Percentiles rank a stretch among this genome's conserved stretches.
These are phyloP conservation scores for Cytidiella melzeri DNA, from an alignment of 768 basidiomycete genomes.

Conservation along the genomic window DNA sequence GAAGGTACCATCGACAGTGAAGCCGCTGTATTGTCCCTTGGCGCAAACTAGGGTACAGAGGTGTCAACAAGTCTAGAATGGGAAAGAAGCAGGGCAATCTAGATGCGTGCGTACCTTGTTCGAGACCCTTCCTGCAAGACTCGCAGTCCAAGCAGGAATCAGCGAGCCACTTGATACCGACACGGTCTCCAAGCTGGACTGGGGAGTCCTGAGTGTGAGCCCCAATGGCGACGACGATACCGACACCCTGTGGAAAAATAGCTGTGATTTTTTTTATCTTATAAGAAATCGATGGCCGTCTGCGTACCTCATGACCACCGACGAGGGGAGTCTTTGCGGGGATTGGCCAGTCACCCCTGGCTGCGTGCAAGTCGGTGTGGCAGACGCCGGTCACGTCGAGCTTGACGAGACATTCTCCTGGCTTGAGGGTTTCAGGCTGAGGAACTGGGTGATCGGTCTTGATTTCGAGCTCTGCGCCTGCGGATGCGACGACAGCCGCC, in stretches of 20 bases:
- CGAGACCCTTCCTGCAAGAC: slow-evolving; percentile 67
- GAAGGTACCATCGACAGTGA: slow-evolving; percentile 75
- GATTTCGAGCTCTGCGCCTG: slow-evolving; percentile 28
- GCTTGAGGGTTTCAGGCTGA: slow-evolving; percentile 46
- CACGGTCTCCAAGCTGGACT: slow-evolving; percentile 71
- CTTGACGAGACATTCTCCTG: slow-evolving; percentile 73
- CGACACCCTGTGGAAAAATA: slow-evolving; percentile 60
- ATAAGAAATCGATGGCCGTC: background rate
- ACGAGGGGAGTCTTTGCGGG: slow-evolving; percentile 59
- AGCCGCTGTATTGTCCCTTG: slow-evolving; percentile 58
- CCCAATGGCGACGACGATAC: slow-evolving; percentile 75
- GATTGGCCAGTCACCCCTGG: slow-evolving; percentile 76
- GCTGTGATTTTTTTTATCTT: background rate
- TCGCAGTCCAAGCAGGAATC: slow-evolving; percentile 73
- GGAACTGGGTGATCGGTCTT: slow-evolving; percentile 48
- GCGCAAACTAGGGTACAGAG: slow-evolving; percentile 42
- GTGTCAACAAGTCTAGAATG: background rate
- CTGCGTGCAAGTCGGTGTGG: slow-evolving; percentile 78
- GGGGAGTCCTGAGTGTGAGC: slow-evolving; percentile 50
- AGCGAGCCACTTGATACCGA: slow-evolving; percentile 81
- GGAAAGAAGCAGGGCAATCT: background rate
- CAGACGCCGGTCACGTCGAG: slow-evolving; percentile 79
- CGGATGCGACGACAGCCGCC: slow-evolving; percentile 33
- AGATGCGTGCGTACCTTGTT: slow-evolving; percentile 63
- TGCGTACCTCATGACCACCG: slow-evolving; percentile 54